Conservation (phyloP, 306 rosid species). For the Quercus bicolor region DNA sequence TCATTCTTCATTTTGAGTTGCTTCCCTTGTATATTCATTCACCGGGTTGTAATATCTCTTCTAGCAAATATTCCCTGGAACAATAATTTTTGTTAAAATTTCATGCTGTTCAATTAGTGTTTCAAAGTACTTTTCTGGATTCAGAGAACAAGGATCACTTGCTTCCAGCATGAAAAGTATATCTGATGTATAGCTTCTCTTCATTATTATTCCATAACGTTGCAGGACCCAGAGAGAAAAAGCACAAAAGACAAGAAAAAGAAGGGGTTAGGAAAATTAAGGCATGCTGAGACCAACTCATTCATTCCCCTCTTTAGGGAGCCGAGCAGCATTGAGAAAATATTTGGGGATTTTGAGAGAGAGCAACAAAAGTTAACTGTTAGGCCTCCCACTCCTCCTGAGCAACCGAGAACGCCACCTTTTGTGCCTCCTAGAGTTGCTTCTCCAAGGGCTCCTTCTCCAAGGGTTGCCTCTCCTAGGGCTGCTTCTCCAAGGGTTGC, state of each 20-base stretch:
- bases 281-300: conserved; percentile 77
- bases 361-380: conserved; percentile 65
- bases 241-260: conserved; percentile 71
- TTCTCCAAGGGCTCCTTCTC: conserved; percentile 48
- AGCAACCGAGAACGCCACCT: conserved; percentile 62
- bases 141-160: neutral
- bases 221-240: conserved; percentile 73
- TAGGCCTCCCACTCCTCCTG: conserved; percentile 69
- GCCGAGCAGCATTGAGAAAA: conserved; percentile 97
- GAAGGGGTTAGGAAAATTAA: conserved; percentile 68
- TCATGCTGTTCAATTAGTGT: neutral
- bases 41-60: neutral
- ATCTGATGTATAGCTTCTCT: conserved; percentile 2
- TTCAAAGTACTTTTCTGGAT: conserved; percentile 9
- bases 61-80: neutral
- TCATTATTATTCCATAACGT: conserved; percentile 14
- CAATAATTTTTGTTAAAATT: neutral
- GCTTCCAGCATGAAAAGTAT: conserved; percentile 8
- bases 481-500: conserved; percentile 43
- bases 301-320: conserved; percentile 87
- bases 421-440: conserved; percentile 54
- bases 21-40: neutral
- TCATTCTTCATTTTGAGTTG: neutral
- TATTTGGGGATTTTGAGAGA: conserved; percentile 87
- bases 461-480: conserved; percentile 36